A percentile compares a stretch with the other conserved stretches of the same genome.
These are phyloP conservation scores for Ophiostoma montium DNA, from an alignment of 2,329 filamentous ascomycete genomes.

Conservation along the genomic window DNA sequence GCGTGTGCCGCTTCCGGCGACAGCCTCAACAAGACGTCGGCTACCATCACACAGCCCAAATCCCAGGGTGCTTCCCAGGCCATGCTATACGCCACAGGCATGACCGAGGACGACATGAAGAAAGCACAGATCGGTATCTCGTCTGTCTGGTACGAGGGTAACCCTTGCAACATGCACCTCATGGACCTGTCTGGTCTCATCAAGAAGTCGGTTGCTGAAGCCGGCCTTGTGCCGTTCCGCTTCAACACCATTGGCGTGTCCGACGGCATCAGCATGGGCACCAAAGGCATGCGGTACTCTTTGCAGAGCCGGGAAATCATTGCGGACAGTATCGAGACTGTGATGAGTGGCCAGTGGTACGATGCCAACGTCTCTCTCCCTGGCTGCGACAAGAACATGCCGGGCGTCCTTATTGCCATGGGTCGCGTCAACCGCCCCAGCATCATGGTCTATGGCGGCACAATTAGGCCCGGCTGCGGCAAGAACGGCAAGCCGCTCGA, in stretches of 20 bases:
- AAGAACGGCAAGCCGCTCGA: conserved; percentile 65
- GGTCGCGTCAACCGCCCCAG: conserved; percentile 85
- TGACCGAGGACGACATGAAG: conserved; percentile 75
- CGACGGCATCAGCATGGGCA: conserved; percentile 97
- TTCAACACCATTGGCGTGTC: conserved; percentile 99
- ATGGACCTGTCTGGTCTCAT: conserved; percentile 76
- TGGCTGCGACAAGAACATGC: conserved; percentile 99
- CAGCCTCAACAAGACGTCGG: conserved; percentile 70
- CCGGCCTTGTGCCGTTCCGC: conserved; percentile 80
- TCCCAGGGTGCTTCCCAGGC: conserved; percentile 97
- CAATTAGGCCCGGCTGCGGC: conserved; percentile 83
- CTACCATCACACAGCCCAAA: conserved; percentile 85
- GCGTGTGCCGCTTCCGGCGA: conserved; percentile 30
- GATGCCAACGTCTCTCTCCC: conserved; percentile 94
- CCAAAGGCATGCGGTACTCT: conserved; percentile 74
- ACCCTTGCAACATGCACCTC: conserved; percentile 98
- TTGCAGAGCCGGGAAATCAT: conserved; percentile 93
- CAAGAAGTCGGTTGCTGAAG: conserved; percentile 44
- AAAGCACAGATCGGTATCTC: conserved; percentile 97
- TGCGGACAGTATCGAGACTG: conserved; percentile 95
- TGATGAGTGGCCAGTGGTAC: conserved; percentile 98
- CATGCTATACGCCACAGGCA: conserved; percentile 93
- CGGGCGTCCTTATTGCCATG: conserved; percentile 84
- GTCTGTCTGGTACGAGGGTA: conserved; percentile 94
- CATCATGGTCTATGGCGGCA: conserved; percentile 95